These are phyloP conservation scores for Boletus fagicola DNA, from an alignment of 768 basidiomycete genomes.

Conservation along the genomic window DNA sequence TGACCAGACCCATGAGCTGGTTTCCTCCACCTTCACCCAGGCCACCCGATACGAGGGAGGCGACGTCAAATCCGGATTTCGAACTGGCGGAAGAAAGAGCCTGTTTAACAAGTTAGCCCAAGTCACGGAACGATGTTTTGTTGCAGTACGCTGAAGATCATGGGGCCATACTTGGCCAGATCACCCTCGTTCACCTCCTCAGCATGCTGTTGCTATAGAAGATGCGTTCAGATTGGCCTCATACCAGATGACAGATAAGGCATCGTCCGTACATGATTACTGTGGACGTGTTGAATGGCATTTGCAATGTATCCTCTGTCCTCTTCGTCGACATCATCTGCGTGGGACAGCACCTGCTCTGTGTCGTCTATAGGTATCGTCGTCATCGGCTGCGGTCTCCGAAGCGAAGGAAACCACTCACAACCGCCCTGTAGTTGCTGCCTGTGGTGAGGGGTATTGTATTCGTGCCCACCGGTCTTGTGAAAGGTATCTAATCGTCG, in stretches of 20 bases:
- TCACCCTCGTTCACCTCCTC: conserved; percentile 12
- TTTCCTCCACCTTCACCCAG: conserved; percentile 48
- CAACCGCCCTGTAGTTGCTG: conserved; percentile 26
- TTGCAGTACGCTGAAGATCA: conserved; percentile 17
- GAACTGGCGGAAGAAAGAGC: conserved; percentile 16
- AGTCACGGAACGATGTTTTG: not conserved
- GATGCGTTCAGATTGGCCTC: not conserved
- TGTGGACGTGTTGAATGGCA: conserved; percentile 23
- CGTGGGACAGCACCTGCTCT: conserved; percentile 56
- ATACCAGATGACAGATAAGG: not conserved
- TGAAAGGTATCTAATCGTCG: conserved; percentile 38
- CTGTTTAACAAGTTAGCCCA: conserved; percentile 14
- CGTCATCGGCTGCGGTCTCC: conserved; percentile 8
- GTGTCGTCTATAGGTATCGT: conserved; percentile 50
- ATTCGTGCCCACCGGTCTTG: conserved; percentile 65
- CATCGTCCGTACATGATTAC: conserved; percentile 16
- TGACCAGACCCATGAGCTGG: conserved; percentile 79
- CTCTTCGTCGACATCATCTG: conserved; percentile 27
- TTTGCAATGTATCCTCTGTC: conserved; percentile 11
- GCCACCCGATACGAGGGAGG: conserved; percentile 29
- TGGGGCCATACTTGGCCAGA: conserved; percentile 20
- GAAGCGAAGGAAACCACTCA: conserved; percentile 13
- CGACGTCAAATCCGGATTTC: conserved; percentile 33
- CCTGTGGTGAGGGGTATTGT: conserved; percentile 53
- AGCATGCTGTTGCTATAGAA: conserved; percentile 14